These are phyloP conservation scores for Thermochaetoides thermophila DNA, from an alignment of 495 filamentous ascomycete genomes.

Conservation along the genomic window DNA sequence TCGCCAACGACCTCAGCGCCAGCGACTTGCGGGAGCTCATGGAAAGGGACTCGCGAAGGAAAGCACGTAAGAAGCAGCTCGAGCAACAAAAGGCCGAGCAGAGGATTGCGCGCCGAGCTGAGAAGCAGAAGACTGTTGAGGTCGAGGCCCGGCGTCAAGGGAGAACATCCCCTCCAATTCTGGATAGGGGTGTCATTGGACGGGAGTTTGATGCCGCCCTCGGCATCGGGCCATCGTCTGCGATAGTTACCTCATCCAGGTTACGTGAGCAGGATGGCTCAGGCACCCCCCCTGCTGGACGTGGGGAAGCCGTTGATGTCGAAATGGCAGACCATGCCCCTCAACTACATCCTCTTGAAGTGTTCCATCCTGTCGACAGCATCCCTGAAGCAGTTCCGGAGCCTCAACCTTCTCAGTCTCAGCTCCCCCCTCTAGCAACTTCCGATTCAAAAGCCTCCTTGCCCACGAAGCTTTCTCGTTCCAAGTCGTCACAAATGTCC, in stretches of 20 bases:
- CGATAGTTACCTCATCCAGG: conserved; percentile 32
- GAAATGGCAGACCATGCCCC: conserved; percentile 4
- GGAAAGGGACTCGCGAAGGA: conserved; percentile 67
- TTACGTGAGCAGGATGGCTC: conserved; percentile 17
- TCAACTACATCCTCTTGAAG: conserved; percentile 10
- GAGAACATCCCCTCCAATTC: conserved; percentile 34
- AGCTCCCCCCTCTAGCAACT: conserved; percentile 6
- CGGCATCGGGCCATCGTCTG: conserved; percentile 28
- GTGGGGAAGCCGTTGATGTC: conserved; percentile 4
- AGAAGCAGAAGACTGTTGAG: conserved; percentile 44
- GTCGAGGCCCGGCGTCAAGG: conserved; percentile 25
- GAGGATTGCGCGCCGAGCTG: conserved; percentile 50
- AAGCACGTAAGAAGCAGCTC: conserved; percentile 53
- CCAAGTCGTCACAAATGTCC: conserved; percentile 23
- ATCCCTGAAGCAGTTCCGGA: conserved; percentile 7
- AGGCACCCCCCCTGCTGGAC: conserved; percentile 10
- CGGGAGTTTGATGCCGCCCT: conserved; percentile 33
- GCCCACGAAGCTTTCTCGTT: conserved; percentile 23
- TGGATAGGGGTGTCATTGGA: conserved; percentile 39
- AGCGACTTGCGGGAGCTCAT: conserved; percentile 66
- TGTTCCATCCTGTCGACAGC: conserved; percentile 27
- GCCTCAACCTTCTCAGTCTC: conserved; percentile 1
- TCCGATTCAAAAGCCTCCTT: conserved; percentile 17
- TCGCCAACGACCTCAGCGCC: conserved; percentile 70
- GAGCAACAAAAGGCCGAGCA: conserved; percentile 58